Evolutionary conservation across 2,329 filamentous ascomycete genomes (phyloP), one percentile per base, ranked within the genome.

Genomic region (Aspergillus sp.): DNA sequence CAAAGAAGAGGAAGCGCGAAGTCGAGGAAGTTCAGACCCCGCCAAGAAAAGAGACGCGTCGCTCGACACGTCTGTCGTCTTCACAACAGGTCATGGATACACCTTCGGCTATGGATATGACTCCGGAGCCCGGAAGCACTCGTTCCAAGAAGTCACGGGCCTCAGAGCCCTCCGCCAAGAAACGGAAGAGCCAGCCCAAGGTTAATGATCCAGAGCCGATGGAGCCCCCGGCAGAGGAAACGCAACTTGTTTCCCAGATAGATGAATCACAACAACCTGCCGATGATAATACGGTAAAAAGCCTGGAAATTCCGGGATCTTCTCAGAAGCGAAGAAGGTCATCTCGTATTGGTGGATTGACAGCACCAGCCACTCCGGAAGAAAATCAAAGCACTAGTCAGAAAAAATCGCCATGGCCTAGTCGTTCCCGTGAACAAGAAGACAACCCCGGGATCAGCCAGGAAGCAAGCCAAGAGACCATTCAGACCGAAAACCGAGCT

Each of bases 1-100:
- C 53, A 4, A 63, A 57, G 50, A 71, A 69, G 52, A 61, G 67
- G 33, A 66, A 67, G 47, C 57, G 65, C 2, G 58, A 59, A 33
- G 53, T 52, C 7, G 56, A 59, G 10, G 48, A 54, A 12, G 29
- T 44, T 30, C 45, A 45, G 1, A 47, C 52, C 26, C 43, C 50
- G 4, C 48, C 51, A 6, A 50, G 48, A 5, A 53, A 53, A 27
- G 57, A 61, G 35, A 60, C 57, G 45, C 63, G 65, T 32, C 60
- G 63, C 10, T 66, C 64, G 3, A 59, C 53, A 3, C 56, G 58
- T 30, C 51, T 59, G 10, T 56, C 57, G 12, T 51, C 56, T 4
- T 45, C 47, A 3, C 56, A 57, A 41, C 44, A 53, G 1, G 29
- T 19, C 19, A 19, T 19, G 19, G 19, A 19, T 19, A 19, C 19